Conservation (phyloP, 371 early-diverging fungal species). For the Mucor piriformis region DNA sequence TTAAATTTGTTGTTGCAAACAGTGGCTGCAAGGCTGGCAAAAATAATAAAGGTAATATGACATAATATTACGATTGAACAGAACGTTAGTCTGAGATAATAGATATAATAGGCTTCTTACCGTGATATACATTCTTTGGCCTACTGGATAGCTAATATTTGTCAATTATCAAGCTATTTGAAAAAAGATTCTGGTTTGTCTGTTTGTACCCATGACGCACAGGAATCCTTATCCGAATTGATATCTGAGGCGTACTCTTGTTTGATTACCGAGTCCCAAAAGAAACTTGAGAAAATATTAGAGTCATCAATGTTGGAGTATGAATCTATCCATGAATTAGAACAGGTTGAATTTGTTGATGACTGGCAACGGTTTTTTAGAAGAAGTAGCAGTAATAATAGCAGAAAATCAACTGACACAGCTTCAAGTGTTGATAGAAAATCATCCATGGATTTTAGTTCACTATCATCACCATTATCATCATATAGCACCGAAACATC, state of each 20-base stretch:
- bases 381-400: slow-evolving; percentile 22
- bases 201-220: slow-evolving; percentile 57
- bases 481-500: neutral
- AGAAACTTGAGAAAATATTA: slow-evolving; percentile 61
- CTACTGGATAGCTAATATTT: slow-evolving; percentile 84
- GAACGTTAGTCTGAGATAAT: slow-evolving; percentile 5
- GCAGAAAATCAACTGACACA: slow-evolving; percentile 4
- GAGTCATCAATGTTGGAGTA: slow-evolving; percentile 73
- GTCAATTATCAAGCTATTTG: slow-evolving; percentile 75
- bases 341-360: slow-evolving; percentile 64
- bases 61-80: neutral
- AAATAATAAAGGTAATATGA: slow-evolving; percentile 50
- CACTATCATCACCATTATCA: neutral
- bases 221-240: slow-evolving; percentile 67
- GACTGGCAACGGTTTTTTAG: slow-evolving; percentile 57
- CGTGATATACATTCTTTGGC: slow-evolving; percentile 43
- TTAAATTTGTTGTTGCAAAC: slow-evolving; percentile 63
- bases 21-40: slow-evolving; percentile 56
- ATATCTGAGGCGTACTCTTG: slow-evolving; percentile 68
- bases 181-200: slow-evolving; percentile 78
- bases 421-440: neutral
- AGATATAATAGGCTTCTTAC: slow-evolving; percentile 22
- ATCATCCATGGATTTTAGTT: slow-evolving; percentile 4
- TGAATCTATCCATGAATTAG: slow-evolving; percentile 68
- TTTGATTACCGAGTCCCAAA: slow-evolving; percentile 60